Conservation (phyloP, 2,329 filamentous ascomycete genomes). For the Colletotrichum tabaci region DNA sequence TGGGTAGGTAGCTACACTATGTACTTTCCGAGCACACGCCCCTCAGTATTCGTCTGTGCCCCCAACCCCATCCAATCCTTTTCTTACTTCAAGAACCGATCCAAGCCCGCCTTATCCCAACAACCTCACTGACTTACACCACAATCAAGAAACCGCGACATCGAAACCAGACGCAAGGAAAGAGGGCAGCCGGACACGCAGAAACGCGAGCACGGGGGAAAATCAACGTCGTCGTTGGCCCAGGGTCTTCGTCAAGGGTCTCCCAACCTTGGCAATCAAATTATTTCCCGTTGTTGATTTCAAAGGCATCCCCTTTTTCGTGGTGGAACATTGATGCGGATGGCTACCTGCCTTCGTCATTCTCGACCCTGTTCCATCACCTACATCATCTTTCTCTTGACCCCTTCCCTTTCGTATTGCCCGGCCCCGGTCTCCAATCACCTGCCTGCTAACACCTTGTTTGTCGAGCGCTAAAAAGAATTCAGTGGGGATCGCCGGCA, state of each 20-base stretch:
- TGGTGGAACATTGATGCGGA: slow-evolving; percentile 22
- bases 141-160: background rate
- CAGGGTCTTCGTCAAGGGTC: slow-evolving; percentile 11
- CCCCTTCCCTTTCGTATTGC: slow-evolving; percentile 42
- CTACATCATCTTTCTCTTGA: slow-evolving; percentile 39
- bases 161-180: slow-evolving; percentile 1
- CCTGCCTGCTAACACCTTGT: slow-evolving; percentile 38
- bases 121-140: slow-evolving; percentile 10
- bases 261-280: slow-evolving; percentile 4
- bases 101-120: slow-evolving; percentile 35
- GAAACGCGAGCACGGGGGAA: background rate
- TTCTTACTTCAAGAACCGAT: slow-evolving; percentile 25
- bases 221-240: slow-evolving; percentile 3
- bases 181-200: slow-evolving; percentile 8
- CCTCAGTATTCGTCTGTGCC: background rate
- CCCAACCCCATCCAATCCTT: slow-evolving; percentile 25
- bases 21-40: slow-evolving; percentile 15
- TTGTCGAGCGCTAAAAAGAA: slow-evolving; percentile 41
- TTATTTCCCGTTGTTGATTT: slow-evolving; percentile 18
- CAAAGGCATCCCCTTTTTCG: slow-evolving; percentile 24
- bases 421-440: slow-evolving; percentile 33
- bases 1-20: background rate
- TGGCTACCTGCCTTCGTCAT: slow-evolving; percentile 37
- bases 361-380: slow-evolving; percentile 32
- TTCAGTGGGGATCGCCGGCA: slow-evolving; percentile 42